phyloP scores from a whole-genome alignment of 2,329 filamentous ascomycete species.

The Conoideocrella luteorostrata region DNA sequence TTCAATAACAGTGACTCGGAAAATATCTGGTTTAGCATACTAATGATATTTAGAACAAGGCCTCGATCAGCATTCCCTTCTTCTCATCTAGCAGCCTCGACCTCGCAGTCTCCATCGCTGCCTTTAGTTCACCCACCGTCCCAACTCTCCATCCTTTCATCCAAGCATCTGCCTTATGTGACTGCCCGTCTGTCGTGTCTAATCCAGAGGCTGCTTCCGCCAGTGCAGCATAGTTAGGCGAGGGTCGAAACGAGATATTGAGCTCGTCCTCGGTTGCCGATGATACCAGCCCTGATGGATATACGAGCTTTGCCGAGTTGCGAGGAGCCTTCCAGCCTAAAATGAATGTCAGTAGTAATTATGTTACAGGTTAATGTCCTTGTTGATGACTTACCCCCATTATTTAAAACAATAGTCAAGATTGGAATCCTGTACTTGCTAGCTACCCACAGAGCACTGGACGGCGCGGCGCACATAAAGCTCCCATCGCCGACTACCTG shows the following conservation, averaged over 20 bases:
- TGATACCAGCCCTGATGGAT: constrained; percentile 7
- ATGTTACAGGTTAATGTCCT: too few relatives aligned
- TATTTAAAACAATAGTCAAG: constrained; percentile 42
- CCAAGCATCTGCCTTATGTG: too few relatives aligned
- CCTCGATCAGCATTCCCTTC: too few relatives aligned
- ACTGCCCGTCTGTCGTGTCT: too few relatives aligned
- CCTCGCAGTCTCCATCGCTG: too few relatives aligned
- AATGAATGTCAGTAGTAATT: neutral
- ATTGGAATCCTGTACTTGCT: constrained; percentile 40
- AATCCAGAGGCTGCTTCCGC: constrained; percentile 7
- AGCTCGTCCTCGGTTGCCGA: constrained; percentile 10
- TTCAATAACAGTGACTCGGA: too few relatives aligned
- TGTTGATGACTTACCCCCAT: constrained; percentile 30
- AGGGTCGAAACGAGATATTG: constrained; percentile 10
- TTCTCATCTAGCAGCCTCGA: too few relatives aligned
- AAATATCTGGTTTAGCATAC: too few relatives aligned
- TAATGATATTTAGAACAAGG: too few relatives aligned
- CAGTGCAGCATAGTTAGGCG: constrained; percentile 10
- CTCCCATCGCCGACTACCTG: constrained; percentile 45
- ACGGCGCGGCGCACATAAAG: constrained; percentile 40
- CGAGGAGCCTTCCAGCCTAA: constrained; percentile 13
- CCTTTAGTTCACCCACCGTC: too few relatives aligned
- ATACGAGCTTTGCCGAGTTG: constrained; percentile 9
- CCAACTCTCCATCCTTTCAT: too few relatives aligned
- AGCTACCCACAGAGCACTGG: constrained; percentile 42